These are phyloP conservation scores for Lyophyllum decastes DNA, from an alignment of 768 basidiomycete genomes.

Conservation along the genomic window DNA sequence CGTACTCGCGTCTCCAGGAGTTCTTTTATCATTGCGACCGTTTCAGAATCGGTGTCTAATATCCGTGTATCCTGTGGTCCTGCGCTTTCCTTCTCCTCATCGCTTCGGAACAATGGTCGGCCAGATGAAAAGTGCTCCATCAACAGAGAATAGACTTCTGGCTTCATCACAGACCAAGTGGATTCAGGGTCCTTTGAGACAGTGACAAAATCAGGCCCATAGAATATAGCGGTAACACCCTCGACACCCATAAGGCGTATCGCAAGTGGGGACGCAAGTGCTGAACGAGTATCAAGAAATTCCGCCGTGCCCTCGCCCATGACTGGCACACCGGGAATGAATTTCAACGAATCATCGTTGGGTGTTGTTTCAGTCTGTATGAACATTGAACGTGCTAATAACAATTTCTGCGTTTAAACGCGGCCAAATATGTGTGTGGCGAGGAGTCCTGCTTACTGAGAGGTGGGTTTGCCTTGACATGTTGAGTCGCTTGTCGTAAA, in stretches of 20 bases:
- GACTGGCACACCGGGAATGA: slow-evolving; percentile 90
- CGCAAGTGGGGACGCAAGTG: slow-evolving; percentile 92
- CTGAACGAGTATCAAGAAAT: slow-evolving; percentile 86
- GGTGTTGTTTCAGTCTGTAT: slow-evolving; percentile 98
- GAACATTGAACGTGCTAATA: slow-evolving; percentile 85
- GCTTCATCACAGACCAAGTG: slow-evolving; percentile 89
- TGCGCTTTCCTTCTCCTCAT: slow-evolving; percentile 75
- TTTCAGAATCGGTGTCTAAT: slow-evolving; percentile 92
- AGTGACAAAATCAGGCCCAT: slow-evolving; percentile 97
- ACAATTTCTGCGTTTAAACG: not conserved
- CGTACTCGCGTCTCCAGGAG: slow-evolving; percentile 91
- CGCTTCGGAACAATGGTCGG: slow-evolving; percentile 80
- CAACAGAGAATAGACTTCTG: slow-evolving; percentile 92
- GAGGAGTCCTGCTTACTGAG: slow-evolving; percentile 35
- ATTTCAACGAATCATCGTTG: slow-evolving; percentile 96
- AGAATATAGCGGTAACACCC: slow-evolving; percentile 88
- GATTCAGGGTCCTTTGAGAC: slow-evolving; percentile 88
- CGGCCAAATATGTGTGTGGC: not conserved
- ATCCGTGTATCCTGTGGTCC: slow-evolving; percentile 94
- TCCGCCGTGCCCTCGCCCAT: slow-evolving; percentile 91
- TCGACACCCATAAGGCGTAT: slow-evolving; percentile 93
- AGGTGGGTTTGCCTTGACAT: slow-evolving; percentile 22
- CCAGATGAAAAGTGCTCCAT: slow-evolving; percentile 99
- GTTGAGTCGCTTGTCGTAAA: slow-evolving; percentile 17
- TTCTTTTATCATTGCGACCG: slow-evolving; percentile 99